Evolutionary conservation across 2,329 filamentous ascomycete species (phyloP).

Genomic region (Aspergillus pseudotamarii): DNA sequence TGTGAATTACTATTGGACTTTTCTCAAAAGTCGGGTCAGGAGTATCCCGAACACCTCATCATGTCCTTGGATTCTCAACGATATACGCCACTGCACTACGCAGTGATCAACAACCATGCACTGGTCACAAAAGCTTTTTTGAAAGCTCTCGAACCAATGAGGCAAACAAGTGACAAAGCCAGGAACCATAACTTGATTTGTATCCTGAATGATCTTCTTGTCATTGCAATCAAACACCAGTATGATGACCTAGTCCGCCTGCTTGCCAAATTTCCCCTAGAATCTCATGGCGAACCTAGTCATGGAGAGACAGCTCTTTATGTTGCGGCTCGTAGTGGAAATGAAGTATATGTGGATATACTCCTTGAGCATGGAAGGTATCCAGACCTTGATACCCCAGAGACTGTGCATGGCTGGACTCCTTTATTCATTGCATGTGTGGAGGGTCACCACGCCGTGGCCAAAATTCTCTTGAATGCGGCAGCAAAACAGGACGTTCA

Average conservation of each 20-base stretch:
- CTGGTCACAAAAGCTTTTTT: neutral
- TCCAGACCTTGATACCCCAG: slow-evolving; percentile 19
- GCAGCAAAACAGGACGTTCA: slow-evolving; percentile 24
- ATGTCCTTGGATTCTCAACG: slow-evolving; percentile 8
- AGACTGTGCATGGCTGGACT: slow-evolving; percentile 34
- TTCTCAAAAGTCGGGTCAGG: neutral
- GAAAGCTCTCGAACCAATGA: neutral
- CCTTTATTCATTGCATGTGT: slow-evolving; percentile 36
- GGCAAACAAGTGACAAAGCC: neutral
- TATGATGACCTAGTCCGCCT: slow-evolving; percentile 11
- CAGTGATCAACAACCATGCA: slow-evolving; percentile 12
- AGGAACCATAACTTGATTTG: neutral
- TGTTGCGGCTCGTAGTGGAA: slow-evolving; percentile 5
- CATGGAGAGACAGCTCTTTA: slow-evolving; percentile 6
- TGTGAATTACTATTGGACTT: slow-evolving; percentile 4
- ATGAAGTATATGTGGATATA: slow-evolving; percentile 6
- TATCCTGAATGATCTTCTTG: slow-evolving; percentile 1
- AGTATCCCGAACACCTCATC: neutral
- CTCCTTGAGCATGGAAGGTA: slow-evolving; percentile 1
- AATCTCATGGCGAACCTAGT: neutral
- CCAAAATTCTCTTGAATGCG: slow-evolving; percentile 30
- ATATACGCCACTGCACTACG: slow-evolving; percentile 15
- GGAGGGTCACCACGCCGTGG: slow-evolving; percentile 28
- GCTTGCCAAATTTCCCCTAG: neutral
- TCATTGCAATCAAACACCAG: slow-evolving; percentile 9